Conservation (phyloP, 2,329 filamentous ascomycete genomes). For the Scolecobasidium constrictum region DNA sequence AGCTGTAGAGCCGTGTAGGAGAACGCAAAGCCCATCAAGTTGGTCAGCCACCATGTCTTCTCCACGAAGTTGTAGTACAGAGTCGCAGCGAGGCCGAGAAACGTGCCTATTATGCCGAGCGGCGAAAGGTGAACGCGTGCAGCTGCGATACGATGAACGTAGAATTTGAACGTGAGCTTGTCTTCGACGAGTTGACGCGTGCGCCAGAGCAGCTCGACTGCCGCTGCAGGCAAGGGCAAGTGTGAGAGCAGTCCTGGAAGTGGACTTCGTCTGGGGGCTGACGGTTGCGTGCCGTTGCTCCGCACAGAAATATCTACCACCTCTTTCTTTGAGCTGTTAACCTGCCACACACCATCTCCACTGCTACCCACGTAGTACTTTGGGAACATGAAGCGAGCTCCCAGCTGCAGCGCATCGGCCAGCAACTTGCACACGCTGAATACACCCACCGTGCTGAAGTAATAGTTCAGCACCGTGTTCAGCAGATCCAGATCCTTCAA, state of each 20-base stretch:
- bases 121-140: constrained; percentile 41
- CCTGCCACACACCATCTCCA: constrained; percentile 38
- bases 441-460: constrained; percentile 73
- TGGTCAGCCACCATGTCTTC: constrained; percentile 64
- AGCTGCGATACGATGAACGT: constrained; percentile 41
- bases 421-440: constrained; percentile 64
- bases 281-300: constrained; percentile 14
- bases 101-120: constrained; percentile 44
- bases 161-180: constrained; percentile 40
- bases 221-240: constrained; percentile 31
- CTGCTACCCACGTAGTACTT: constrained; percentile 48
- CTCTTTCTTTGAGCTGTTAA: constrained; percentile 24
- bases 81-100: constrained; percentile 44
- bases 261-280: constrained; percentile 32
- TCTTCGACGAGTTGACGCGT: constrained; percentile 36
- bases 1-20: constrained; percentile 73
- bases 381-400: constrained; percentile 7
- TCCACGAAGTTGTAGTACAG: constrained; percentile 53
- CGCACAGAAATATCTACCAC: constrained; percentile 20
- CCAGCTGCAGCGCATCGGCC: constrained; percentile 53
- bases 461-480: constrained; percentile 72
- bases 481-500: constrained; percentile 70
- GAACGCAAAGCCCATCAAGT: constrained; percentile 77
- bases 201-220: constrained; percentile 35
- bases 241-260: constrained; percentile 39